phyloP scores from a whole-genome alignment of 2,329 filamentous ascomycete species.

The Xylariales sp. region DNA sequence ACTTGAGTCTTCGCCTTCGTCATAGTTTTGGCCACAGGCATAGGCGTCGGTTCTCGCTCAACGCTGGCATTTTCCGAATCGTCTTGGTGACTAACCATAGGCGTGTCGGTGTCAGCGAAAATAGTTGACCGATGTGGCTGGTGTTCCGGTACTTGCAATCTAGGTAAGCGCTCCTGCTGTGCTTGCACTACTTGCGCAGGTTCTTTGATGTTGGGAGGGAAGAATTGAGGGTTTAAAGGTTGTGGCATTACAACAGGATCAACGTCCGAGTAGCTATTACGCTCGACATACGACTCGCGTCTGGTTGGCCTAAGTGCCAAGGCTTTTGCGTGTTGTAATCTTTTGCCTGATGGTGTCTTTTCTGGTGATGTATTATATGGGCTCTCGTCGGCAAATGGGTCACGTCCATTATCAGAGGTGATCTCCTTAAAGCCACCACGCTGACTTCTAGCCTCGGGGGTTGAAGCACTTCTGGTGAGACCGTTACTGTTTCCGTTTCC shows the following conservation, averaged over 20 bases:
- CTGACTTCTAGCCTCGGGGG: slow-evolving; percentile 47
- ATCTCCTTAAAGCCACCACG: slow-evolving; percentile 40
- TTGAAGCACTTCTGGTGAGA: slow-evolving; percentile 48
- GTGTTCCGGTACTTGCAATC: slow-evolving; percentile 40
- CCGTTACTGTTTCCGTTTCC: slow-evolving; percentile 40
- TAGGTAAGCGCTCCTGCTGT: slow-evolving; percentile 34
- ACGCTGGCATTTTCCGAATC: slow-evolving; percentile 45
- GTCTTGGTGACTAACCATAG: slow-evolving; percentile 45
- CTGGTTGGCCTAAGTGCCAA: slow-evolving; percentile 42
- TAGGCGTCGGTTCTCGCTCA: slow-evolving; percentile 46
- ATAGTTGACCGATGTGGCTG: slow-evolving; percentile 46
- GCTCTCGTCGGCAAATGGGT: slow-evolving; percentile 45
- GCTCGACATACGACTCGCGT: slow-evolving; percentile 45
- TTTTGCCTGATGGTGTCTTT: slow-evolving; percentile 46
- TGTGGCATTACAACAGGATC: slow-evolving; percentile 37
- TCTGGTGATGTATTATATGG: slow-evolving; percentile 47
- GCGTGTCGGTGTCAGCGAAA: slow-evolving; percentile 49
- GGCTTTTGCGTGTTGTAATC: slow-evolving; percentile 43
- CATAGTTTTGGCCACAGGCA: slow-evolving; percentile 41
- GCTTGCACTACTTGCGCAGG: slow-evolving; percentile 39
- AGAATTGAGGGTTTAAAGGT: slow-evolving; percentile 38
- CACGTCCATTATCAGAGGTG: slow-evolving; percentile 40
- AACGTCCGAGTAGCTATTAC: slow-evolving; percentile 36
- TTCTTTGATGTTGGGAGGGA: slow-evolving; percentile 42
- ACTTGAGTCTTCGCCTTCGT: slow-evolving; percentile 44